Evolutionary conservation across 2,329 filamentous ascomycete genomes (phyloP).

Genomic region (Xylariomycetidae sp.): DNA sequence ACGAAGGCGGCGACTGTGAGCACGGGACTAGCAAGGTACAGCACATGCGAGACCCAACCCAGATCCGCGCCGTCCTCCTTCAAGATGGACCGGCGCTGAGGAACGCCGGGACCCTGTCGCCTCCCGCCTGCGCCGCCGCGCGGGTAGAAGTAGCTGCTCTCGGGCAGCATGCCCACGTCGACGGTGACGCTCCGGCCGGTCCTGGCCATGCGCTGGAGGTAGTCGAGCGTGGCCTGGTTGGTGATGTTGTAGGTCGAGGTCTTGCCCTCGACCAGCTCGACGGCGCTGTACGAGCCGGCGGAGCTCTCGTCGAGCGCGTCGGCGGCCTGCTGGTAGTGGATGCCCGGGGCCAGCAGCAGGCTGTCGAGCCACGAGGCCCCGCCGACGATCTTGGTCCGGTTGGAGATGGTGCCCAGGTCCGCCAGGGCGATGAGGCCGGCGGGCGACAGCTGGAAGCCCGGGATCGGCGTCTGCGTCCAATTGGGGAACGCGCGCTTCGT

Average conservation of each 20-base stretch:
- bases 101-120: slow-evolving; percentile 15
- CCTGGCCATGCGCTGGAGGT: slow-evolving; percentile 50
- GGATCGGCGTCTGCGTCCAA: slow-evolving; percentile 43
- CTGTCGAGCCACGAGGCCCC: slow-evolving; percentile 52
- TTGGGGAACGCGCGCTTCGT: slow-evolving; percentile 30
- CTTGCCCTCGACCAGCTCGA: slow-evolving; percentile 28
- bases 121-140: slow-evolving; percentile 22
- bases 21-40: slow-evolving; percentile 44
- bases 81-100: slow-evolving; percentile 25
- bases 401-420: slow-evolving; percentile 51
- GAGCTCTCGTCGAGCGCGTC: slow-evolving; percentile 42
- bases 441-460: slow-evolving; percentile 41
- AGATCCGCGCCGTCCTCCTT: slow-evolving; percentile 28
- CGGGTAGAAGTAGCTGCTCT: slow-evolving; percentile 23
- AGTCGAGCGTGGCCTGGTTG: slow-evolving; percentile 50
- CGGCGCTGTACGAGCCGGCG: slow-evolving; percentile 35
- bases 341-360: slow-evolving; percentile 53
- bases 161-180: slow-evolving; percentile 52
- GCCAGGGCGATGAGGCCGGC: slow-evolving; percentile 55
- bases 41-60: slow-evolving; percentile 42
- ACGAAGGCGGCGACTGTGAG: slow-evolving; percentile 40
- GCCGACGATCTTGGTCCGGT: slow-evolving; percentile 52
- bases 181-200: slow-evolving; percentile 53
- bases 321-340: slow-evolving; percentile 57
- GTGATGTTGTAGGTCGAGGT: slow-evolving; percentile 32